These are phyloP conservation scores for Daldinia caldariorum DNA, from an alignment of 495 filamentous ascomycete genomes.

Conservation along the genomic window DNA sequence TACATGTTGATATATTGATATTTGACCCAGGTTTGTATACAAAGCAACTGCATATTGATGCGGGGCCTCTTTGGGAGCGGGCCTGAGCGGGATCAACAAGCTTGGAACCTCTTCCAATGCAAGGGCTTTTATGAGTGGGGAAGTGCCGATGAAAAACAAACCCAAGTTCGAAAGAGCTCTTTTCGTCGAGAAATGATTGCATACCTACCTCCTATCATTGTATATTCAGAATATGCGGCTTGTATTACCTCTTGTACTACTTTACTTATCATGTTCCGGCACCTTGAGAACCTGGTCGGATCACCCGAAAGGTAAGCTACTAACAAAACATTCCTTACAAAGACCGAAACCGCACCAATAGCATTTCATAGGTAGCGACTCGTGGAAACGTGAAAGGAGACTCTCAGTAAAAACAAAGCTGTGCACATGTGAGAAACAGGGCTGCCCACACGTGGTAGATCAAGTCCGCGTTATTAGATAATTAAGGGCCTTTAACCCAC, in stretches of 20 bases:
- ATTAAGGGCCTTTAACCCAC: not conserved
- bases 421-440: not conserved
- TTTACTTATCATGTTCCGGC: not conserved
- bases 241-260: not conserved
- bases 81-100: not conserved
- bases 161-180: not conserved
- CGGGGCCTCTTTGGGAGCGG: not conserved
- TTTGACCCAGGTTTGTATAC: too few relatives aligned
- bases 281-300: not conserved
- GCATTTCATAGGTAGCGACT: not conserved
- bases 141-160: not conserved
- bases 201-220: too few relatives aligned
- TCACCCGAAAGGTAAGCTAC: not conserved
- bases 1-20: too few relatives aligned
- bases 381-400: not conserved
- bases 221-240: not conserved
- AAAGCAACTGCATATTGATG: not conserved
- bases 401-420: not conserved
- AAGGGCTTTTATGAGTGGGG: not conserved
- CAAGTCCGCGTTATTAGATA: not conserved
- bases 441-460: not conserved
- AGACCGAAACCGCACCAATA: not conserved
- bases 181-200: not conserved
- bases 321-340: not conserved
- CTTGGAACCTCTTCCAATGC: not conserved